Percentiles rank a stretch among this genome's conserved stretches.
Conservation (phyloP, 331 rosid genomes). For the Stylosanthes scabra region DNA sequence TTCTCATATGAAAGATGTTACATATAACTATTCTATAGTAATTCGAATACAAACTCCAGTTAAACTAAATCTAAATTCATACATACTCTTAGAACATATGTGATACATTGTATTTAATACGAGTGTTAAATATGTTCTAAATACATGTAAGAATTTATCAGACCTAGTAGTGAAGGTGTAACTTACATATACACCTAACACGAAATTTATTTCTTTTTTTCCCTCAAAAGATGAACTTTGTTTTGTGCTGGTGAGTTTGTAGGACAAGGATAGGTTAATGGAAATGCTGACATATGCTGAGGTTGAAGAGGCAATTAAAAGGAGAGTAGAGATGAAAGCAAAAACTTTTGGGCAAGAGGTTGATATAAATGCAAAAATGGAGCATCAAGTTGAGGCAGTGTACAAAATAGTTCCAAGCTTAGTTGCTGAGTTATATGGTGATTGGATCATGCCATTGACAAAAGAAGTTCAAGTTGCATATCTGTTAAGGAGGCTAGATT, state of each 20-base stretch:
- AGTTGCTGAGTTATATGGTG: constrained; percentile 73
- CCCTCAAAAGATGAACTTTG: not conserved
- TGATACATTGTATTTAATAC: too few species aligned
- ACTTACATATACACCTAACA: too few species aligned
- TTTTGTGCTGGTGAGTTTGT: constrained; percentile 24
- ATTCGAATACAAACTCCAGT: not conserved
- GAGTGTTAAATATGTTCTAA: too few species aligned
- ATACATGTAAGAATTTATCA: too few species aligned
- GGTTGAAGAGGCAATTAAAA: constrained; percentile 63
- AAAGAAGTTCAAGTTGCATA: constrained; percentile 81
- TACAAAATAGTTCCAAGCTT: constrained; percentile 66
- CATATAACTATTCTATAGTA: too few species aligned
- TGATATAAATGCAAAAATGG: constrained; percentile 36
- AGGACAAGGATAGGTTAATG: constrained; percentile 73
- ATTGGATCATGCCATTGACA: constrained; percentile 89
- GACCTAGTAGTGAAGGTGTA: too few species aligned
- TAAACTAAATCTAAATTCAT: not conserved
- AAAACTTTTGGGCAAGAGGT: constrained; percentile 70
- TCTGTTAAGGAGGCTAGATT: constrained; percentile 74
- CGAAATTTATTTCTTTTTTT: too few species aligned
- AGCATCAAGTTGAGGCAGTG: constrained; percentile 44
- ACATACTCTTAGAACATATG: too few species aligned
- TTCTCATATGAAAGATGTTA: too few species aligned
- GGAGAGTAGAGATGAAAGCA: constrained; percentile 71
- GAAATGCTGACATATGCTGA: constrained; percentile 57